Conservation (phyloP, 768 basidiomycete species). For the Boletus vermiculosoides region DNA sequence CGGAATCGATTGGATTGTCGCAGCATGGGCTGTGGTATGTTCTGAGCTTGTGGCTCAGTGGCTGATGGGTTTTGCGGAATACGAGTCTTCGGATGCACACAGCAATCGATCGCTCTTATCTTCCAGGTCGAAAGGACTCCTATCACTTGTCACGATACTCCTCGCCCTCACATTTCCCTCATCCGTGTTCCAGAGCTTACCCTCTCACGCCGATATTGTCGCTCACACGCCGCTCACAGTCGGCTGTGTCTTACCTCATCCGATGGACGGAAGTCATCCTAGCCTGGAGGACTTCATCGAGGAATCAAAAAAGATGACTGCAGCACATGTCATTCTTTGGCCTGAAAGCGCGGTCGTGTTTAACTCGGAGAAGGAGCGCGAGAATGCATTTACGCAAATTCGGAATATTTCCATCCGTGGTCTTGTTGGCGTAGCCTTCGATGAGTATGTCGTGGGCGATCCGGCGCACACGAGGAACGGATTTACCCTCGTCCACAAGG, state of each 20-base stretch:
- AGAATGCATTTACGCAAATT: constrained; percentile 47
- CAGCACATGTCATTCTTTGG: constrained; percentile 68
- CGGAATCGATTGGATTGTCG: constrained; percentile 70
- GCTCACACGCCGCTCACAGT: constrained; percentile 57
- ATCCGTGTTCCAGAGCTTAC: constrained; percentile 41
- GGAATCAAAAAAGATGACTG: constrained; percentile 49
- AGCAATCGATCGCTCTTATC: constrained; percentile 13
- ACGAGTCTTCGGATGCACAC: constrained; percentile 13
- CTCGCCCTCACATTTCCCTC: constrained; percentile 56
- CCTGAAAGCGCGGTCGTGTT: constrained; percentile 79
- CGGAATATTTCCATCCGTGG: constrained; percentile 29
- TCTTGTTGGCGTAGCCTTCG: constrained; percentile 70
- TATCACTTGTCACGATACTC: constrained; percentile 42
- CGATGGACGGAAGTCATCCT: constrained; percentile 41
- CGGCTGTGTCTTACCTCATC: constrained; percentile 65
- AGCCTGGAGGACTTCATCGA: constrained; percentile 59
- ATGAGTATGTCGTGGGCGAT: constrained; percentile 51
- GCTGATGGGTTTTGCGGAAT: constrained; percentile 47
- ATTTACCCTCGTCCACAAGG: constrained; percentile 51
- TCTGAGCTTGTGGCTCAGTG: constrained; percentile 53
- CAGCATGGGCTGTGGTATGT: constrained; percentile 70
- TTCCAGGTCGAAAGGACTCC: constrained; percentile 25
- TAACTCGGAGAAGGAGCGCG: constrained; percentile 46
- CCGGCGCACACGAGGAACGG: constrained; percentile 53
- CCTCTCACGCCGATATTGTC: constrained; percentile 34